Conservation (phyloP, 2,329 filamentous ascomycete species). For the Thermothelomyces thermophilus region DNA sequence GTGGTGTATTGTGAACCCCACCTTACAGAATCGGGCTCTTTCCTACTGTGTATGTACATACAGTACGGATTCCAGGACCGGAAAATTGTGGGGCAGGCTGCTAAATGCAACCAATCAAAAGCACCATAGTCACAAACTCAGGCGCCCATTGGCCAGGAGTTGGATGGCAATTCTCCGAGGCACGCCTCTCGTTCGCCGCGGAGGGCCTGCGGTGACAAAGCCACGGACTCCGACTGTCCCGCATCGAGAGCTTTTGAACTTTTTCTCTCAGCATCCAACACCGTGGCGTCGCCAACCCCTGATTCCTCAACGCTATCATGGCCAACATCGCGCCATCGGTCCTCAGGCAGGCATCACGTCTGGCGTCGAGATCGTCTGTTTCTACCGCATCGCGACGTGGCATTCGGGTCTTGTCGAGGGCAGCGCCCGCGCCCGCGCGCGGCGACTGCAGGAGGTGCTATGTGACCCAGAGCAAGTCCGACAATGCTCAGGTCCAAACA, state of each 20-base stretch:
- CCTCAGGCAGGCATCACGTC: slow-evolving; percentile 67
- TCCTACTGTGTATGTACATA: too few relatives aligned
- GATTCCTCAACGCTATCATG: slow-evolving; percentile 39
- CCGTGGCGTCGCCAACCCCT: slow-evolving; percentile 2
- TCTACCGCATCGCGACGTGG: slow-evolving; percentile 32
- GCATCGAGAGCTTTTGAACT: slow-evolving; percentile 9
- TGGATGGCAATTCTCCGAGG: not conserved
- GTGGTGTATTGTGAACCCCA: too few relatives aligned
- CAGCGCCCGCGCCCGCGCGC: slow-evolving; percentile 27
- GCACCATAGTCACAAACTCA: too few relatives aligned
- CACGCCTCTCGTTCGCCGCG: not conserved
- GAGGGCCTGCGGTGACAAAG: slow-evolving; percentile 13
- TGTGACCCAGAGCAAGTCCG: slow-evolving; percentile 75
- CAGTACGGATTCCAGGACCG: not conserved
- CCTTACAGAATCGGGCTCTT: too few relatives aligned
- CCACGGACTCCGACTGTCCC: slow-evolving; percentile 18
- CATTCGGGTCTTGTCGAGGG: slow-evolving; percentile 30
- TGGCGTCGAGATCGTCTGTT: slow-evolving; percentile 39
- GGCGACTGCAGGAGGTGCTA: slow-evolving; percentile 50
- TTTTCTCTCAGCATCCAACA: not conserved
- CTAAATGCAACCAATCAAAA: not conserved
- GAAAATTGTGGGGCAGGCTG: slow-evolving; percentile 11
- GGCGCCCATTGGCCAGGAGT: slow-evolving; percentile 1
- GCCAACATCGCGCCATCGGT: slow-evolving; percentile 59
- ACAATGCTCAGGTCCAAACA: slow-evolving; percentile 72